phyloP scores from a whole-genome alignment of 164 flowering plant species.

The Dillenia suffruticosa region DNA sequence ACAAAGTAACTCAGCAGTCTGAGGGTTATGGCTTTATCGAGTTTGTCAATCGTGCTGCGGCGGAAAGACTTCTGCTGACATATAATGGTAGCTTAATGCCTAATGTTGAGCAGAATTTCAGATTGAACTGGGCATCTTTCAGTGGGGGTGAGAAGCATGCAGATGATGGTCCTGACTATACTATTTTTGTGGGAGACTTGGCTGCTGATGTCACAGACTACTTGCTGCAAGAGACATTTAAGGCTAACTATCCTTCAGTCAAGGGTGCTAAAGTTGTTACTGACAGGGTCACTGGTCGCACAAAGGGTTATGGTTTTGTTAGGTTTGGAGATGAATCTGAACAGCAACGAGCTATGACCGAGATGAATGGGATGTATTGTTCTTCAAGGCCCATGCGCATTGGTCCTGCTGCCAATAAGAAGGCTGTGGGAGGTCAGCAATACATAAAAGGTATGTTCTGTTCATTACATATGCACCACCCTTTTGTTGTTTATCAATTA shows the following conservation, averaged over 20 bases:
- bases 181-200: constrained; percentile 66
- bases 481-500: too few relatives aligned
- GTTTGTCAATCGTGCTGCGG: constrained; percentile 40
- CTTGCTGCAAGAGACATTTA: constrained; percentile 46
- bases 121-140: constrained; percentile 59
- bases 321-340: constrained; percentile 59
- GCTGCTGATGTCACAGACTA: constrained; percentile 62
- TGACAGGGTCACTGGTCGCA: constrained; percentile 48
- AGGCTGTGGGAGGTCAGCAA: constrained; percentile 22
- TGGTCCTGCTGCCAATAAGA: constrained; percentile 55
- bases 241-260: constrained; percentile 34
- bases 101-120: constrained; percentile 40
- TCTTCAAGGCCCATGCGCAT: constrained; percentile 59
- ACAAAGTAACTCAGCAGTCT: constrained; percentile 43
- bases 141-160: constrained; percentile 45
- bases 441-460: constrained; percentile 30
- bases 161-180: constrained; percentile 44
- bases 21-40: constrained; percentile 68
- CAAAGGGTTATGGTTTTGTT: constrained; percentile 71
- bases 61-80: constrained; percentile 46
- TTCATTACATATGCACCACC: too few relatives aligned
- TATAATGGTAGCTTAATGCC: constrained; percentile 49
- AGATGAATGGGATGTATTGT: constrained; percentile 55
- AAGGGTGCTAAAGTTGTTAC: constrained; percentile 69
- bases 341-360: constrained; percentile 50